These are phyloP conservation scores for Bruguiera hainesii DNA, from an alignment of 441 rosid species.

Conservation along the genomic window DNA sequence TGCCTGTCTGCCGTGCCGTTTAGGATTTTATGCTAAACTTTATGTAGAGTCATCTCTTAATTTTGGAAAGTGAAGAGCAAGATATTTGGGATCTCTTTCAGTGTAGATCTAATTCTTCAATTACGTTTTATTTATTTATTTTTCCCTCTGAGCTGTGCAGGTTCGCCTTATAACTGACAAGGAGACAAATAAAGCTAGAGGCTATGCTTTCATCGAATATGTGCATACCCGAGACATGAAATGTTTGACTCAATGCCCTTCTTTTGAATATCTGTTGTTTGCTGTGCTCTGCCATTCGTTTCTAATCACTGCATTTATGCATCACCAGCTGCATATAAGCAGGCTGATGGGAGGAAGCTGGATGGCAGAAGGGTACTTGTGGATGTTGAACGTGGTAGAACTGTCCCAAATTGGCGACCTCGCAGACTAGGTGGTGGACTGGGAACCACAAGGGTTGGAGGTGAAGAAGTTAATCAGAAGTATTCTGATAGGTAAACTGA, in stretches of 20 bases:
- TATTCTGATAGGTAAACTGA: conserved; percentile 36
- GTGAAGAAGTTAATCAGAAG: conserved; percentile 66
- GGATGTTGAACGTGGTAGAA: conserved; percentile 94
- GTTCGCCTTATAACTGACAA: conserved; percentile 69
- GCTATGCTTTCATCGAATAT: conserved; percentile 90
- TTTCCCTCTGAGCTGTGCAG: conserved; percentile 43
- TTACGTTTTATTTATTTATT: conserved; percentile 29
- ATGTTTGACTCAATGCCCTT: conserved; percentile 39
- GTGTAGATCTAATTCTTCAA: conserved; percentile 11
- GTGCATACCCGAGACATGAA: conserved; percentile 94
- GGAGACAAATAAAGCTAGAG: conserved; percentile 76
- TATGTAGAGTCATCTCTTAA: conserved; percentile 30
- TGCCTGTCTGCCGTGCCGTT: conserved; percentile 89
- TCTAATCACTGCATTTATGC: conserved; percentile 19
- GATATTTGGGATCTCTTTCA: conserved; percentile 1
- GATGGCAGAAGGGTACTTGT: conserved; percentile 95
- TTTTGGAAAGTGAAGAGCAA: conserved; percentile 19
- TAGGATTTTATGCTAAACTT: conserved; percentile 43
- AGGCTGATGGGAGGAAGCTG: conserved; percentile 96
- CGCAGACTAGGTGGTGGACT: conserved; percentile 98
- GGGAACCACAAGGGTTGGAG: conserved; percentile 81
- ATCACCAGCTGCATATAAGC: conserved; percentile 82
- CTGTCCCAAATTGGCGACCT: conserved; percentile 97
- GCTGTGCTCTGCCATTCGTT: not conserved
- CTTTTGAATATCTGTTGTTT: not conserved